Conservation (phyloP, 768 basidiomycete genomes). For the Lyophyllum shimeji region DNA sequence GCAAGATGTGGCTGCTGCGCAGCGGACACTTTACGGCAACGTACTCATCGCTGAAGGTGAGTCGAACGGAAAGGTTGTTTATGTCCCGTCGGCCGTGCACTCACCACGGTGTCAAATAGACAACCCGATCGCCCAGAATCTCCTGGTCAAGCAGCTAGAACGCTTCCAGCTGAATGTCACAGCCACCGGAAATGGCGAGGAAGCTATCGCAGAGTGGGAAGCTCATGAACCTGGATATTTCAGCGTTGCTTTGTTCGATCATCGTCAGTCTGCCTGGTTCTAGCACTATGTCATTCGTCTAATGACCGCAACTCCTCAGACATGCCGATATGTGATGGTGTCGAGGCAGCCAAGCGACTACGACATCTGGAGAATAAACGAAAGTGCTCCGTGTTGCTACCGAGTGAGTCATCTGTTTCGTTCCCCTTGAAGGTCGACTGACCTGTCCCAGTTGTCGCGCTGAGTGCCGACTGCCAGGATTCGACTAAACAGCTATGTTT, state of each 20-base stretch:
- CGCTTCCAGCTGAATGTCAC: conserved; percentile 58
- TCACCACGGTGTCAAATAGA: conserved; percentile 35
- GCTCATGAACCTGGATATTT: conserved; percentile 66
- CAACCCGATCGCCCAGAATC: conserved; percentile 67
- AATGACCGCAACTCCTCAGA: conserved; percentile 36
- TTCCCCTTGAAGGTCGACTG: not conserved
- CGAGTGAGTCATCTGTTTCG: conserved; percentile 42
- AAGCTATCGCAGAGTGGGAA: conserved; percentile 71
- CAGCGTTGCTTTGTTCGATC: conserved; percentile 70
- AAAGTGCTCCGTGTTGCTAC: conserved; percentile 48
- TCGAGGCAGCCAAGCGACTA: conserved; percentile 68
- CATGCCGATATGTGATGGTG: conserved; percentile 79
- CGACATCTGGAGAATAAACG: conserved; percentile 57
- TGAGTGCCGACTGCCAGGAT: conserved; percentile 77
- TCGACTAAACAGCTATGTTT: conserved; percentile 73
- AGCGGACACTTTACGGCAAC: conserved; percentile 61
- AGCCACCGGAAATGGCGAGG: conserved; percentile 66
- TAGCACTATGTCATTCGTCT: not conserved
- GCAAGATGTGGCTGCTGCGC: conserved; percentile 46
- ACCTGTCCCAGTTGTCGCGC: conserved; percentile 52
- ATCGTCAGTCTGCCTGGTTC: conserved; percentile 46
- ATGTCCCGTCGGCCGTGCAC: not conserved
- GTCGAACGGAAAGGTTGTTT: not conserved
- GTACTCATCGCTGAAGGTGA: conserved; percentile 73
- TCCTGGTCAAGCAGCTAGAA: conserved; percentile 67